A percentile compares a stretch with the other conserved stretches of the same genome.
Conservation (phyloP, 2,329 filamentous ascomycete species). For the Myrmaecium sp. region DNA sequence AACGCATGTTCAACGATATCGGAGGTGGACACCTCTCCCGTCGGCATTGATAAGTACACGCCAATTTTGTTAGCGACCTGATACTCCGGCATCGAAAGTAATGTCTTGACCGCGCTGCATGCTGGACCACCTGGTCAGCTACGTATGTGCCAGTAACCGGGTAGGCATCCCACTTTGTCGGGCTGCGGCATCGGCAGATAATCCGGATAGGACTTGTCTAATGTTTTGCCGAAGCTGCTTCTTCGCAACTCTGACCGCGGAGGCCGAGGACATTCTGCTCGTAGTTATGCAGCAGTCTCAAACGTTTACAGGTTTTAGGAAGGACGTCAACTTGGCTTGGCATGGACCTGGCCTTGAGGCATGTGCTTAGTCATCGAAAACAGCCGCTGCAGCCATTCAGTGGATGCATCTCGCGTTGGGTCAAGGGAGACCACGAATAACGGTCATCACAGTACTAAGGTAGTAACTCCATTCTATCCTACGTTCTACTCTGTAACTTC, state of each 20-base stretch:
- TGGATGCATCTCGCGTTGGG: no score
- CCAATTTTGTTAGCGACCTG: slow-evolving; percentile 57
- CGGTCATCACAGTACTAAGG: no score
- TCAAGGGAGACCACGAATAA: no score
- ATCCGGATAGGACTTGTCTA: slow-evolving; percentile 43
- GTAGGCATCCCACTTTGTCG: slow-evolving; percentile 49
- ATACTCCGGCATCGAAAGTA: slow-evolving; percentile 58
- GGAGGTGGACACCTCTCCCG: slow-evolving; percentile 70
- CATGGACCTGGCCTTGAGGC: no score
- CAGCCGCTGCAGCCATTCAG: no score
- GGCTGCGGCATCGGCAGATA: slow-evolving; percentile 45
- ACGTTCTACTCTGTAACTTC: no score
- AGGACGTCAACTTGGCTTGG: no score
- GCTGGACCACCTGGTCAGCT: slow-evolving; percentile 30
- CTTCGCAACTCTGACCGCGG: slow-evolving; percentile 52
- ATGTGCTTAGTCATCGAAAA: no score
- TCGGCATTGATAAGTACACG: slow-evolving; percentile 86
- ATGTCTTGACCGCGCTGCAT: slow-evolving; percentile 41
- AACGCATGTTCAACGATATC: slow-evolving; percentile 71
- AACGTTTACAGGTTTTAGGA: no score
- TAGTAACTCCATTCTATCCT: no score
- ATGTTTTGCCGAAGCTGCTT: slow-evolving; percentile 56
- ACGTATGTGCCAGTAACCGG: neutral
- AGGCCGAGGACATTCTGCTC: no score
- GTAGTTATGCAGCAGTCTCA: no score